A percentile compares a stretch with the other conserved stretches of the same genome.
Evolutionary conservation across 768 basidiomycete species (phyloP).

Genomic region (Psilocybe cubensis): DNA sequence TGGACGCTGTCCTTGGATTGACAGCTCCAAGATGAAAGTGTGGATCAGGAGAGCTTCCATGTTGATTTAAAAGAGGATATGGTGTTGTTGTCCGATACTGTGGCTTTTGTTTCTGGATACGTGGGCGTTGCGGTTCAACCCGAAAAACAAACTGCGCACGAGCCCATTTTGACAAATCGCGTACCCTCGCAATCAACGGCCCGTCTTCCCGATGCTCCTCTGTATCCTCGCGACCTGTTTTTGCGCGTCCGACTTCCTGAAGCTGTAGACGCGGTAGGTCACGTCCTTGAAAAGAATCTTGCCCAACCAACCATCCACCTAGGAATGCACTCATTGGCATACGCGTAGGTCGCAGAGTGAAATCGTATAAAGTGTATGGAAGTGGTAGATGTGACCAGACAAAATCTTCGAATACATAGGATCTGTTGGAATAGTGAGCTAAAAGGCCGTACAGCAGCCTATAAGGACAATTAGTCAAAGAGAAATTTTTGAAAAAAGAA

Average conservation of each 20-base stretch:
- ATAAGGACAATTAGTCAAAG: background rate
- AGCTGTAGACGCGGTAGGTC: background rate
- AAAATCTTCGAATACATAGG: slow-evolving; percentile 68
- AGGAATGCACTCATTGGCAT: slow-evolving; percentile 65
- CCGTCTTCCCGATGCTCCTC: background rate
- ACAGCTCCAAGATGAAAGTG: background rate
- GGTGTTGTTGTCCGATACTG: too few relatives aligned
- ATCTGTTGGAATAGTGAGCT: slow-evolving; percentile 50
- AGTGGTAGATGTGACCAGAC: slow-evolving; percentile 59
- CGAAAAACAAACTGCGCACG: background rate
- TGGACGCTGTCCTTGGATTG: background rate
- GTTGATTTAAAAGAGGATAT: too few relatives aligned
- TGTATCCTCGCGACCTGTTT: too few relatives aligned
- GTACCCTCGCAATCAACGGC: background rate
- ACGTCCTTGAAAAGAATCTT: slow-evolving; percentile 13
- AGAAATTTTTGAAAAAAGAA: background rate
- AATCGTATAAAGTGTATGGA: slow-evolving; percentile 58
- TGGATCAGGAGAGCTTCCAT: too few relatives aligned
- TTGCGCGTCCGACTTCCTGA: too few relatives aligned
- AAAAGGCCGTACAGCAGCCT: slow-evolving; percentile 6
- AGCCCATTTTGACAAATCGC: background rate
- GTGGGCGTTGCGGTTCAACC: background rate
- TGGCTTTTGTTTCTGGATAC: too few relatives aligned
- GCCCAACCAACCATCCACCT: slow-evolving; percentile 58
- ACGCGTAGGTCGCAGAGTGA: slow-evolving; percentile 50